These are phyloP conservation scores for Naganishia onofrii DNA, from an alignment of 768 basidiomycete species.

Conservation along the genomic window DNA sequence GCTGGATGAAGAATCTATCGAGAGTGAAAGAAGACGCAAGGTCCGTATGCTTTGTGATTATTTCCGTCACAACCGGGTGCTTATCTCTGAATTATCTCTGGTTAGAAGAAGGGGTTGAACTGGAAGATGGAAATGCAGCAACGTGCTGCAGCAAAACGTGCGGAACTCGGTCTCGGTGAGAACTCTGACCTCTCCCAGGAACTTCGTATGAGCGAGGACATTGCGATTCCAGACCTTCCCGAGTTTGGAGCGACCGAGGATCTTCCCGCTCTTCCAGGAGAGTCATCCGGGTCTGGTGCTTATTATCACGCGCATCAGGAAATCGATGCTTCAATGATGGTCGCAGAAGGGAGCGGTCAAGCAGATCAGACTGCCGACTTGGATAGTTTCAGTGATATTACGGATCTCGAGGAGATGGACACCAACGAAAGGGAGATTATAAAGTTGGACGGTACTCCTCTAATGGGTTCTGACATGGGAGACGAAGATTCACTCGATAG, in stretches of 20 bases:
- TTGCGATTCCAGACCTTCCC: conserved; percentile 19
- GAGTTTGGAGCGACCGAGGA: conserved; percentile 19
- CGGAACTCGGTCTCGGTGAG: conserved; percentile 17
- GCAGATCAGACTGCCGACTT: conserved; percentile 17
- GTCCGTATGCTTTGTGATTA: not conserved
- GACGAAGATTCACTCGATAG: conserved; percentile 8
- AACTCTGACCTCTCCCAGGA: conserved; percentile 9
- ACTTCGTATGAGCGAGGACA: conserved; percentile 12
- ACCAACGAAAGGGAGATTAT: conserved; percentile 29
- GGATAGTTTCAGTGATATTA: conserved; percentile 31
- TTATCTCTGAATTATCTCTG: not conserved
- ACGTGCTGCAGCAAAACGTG: conserved; percentile 22
- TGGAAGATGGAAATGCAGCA: conserved; percentile 27
- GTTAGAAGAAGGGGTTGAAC: conserved; percentile 26
- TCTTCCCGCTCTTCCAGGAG: conserved; percentile 20
- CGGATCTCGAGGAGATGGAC: conserved; percentile 32
- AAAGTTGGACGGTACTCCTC: conserved; percentile 10
- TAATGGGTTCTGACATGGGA: conserved; percentile 10
- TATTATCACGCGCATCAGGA: not conserved
- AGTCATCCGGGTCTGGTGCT: not conserved
- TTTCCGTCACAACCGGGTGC: not conserved
- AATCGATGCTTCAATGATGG: conserved; percentile 8
- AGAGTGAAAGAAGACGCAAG: conserved; percentile 26
- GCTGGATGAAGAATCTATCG: conserved; percentile 27
- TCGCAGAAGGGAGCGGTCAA: not conserved